Conservation (phyloP, 2,329 filamentous ascomycete genomes). For the Mycosphaerelloides madeirae region DNA sequence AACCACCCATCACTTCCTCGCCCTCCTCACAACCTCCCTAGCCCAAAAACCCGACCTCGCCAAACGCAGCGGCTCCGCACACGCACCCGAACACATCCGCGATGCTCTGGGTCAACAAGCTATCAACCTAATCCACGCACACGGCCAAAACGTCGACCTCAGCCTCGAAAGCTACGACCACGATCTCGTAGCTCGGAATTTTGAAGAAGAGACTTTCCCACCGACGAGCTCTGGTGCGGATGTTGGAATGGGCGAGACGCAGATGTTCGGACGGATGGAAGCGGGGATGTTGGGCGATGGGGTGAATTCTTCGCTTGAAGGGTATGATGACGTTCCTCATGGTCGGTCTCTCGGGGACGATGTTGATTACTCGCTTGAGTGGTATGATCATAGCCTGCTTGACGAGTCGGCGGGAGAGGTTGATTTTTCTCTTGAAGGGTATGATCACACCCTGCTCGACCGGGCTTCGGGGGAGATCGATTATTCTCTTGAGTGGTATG, state of each 20-base stretch:
- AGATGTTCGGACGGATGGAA: no score
- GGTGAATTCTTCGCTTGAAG: constrained; percentile 3
- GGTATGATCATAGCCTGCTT: background rate
- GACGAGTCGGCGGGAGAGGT: background rate
- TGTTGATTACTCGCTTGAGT: background rate
- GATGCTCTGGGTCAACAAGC: constrained; percentile 4
- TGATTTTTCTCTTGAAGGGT: constrained; percentile 5
- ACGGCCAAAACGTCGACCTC: constrained; percentile 7
- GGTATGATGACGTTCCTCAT: constrained; percentile 1
- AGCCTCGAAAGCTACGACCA: constrained; percentile 11
- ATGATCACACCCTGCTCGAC: constrained; percentile 1
- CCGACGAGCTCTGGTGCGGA: no score
- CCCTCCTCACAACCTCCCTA: no score
- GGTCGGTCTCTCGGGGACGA: background rate
- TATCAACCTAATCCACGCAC: constrained; percentile 1
- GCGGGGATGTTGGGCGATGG: background rate
- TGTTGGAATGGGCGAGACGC: no score
- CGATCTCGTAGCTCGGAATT: constrained; percentile 3
- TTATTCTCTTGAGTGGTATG: constrained; percentile 4
- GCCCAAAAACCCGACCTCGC: background rate
- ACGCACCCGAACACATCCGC: constrained; percentile 2
- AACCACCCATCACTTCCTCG: no score
- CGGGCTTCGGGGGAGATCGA: constrained; percentile 2
- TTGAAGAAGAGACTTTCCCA: background rate
- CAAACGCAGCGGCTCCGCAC: background rate